phyloP scores from a whole-genome alignment of 768 basidiomycete species.

The Leccinellum albellum region DNA sequence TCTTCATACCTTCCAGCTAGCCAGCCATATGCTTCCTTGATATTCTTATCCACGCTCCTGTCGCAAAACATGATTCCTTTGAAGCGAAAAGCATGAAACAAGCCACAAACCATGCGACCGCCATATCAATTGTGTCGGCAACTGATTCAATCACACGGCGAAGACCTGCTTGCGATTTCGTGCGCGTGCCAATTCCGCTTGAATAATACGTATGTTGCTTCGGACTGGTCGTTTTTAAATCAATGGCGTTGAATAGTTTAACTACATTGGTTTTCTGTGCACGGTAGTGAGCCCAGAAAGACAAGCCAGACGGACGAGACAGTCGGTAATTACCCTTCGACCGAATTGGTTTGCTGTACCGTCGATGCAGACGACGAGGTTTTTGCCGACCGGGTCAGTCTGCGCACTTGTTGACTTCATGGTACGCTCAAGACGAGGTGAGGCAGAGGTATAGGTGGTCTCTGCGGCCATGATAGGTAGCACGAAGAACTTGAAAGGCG shows the following conservation, averaged over 20 bases:
- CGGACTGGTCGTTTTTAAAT: conserved; percentile 3
- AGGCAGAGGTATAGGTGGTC: background rate
- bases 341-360: background rate
- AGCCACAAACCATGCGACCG: background rate
- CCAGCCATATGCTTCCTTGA: background rate
- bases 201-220: conserved; percentile 32
- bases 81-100: background rate
- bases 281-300: background rate
- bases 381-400: conserved; percentile 3
- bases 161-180: conserved; percentile 18
- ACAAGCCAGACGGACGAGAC: background rate
- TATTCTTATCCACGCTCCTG: background rate
- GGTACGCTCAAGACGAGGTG: background rate
- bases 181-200: conserved; percentile 34
- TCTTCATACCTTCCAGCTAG: background rate
- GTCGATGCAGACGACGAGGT: conserved; percentile 7
- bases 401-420: background rate
- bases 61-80: background rate
- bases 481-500: background rate
- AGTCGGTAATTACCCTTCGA: background rate
- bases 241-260: conserved; percentile 3
- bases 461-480: background rate
- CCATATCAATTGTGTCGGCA: conserved; percentile 13
- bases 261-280: background rate
- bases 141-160: background rate